These are phyloP conservation scores for Thymus quinquecostatus DNA, from an alignment of 257 asterid genomes.

Conservation along the genomic window DNA sequence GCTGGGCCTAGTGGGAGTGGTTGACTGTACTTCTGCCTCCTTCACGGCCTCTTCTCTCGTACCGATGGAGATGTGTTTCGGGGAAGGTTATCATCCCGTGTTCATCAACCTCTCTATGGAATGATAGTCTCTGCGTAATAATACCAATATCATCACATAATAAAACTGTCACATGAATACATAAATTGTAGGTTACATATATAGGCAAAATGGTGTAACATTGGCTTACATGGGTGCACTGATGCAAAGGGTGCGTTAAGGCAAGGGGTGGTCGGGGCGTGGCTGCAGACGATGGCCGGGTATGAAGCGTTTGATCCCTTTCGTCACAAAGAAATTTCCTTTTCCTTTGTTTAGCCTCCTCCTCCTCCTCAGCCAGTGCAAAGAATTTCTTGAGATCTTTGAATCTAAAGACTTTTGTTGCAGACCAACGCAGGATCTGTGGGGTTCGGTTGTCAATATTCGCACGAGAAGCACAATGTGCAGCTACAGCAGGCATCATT, in stretches of 20 bases:
- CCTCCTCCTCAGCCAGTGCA: neutral
- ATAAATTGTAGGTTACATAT: neutral
- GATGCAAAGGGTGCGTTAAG: neutral
- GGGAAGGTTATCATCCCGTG: neutral
- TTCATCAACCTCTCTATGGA: neutral
- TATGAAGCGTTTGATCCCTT: neutral
- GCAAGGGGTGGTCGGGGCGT: neutral
- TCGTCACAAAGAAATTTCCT: neutral
- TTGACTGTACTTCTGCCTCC: neutral
- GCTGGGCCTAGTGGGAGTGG: neutral
- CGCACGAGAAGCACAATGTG: neutral
- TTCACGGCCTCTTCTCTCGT: slow-evolving; percentile 18
- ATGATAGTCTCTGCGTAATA: neutral
- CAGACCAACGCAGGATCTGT: neutral
- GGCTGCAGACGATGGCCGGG: neutral
- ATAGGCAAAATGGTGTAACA: neutral
- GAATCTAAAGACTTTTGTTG: neutral
- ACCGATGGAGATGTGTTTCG: neutral
- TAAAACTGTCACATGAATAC: too few relatives aligned
- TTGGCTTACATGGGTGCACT: neutral
- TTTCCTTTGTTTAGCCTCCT: neutral
- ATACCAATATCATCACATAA: neutral
- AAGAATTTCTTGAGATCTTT: neutral
- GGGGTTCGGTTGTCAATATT: neutral
- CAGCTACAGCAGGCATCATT: neutral